Evolutionary conservation across 768 basidiomycete genomes (phyloP).

Genomic region (Tulasnella sp.): DNA sequence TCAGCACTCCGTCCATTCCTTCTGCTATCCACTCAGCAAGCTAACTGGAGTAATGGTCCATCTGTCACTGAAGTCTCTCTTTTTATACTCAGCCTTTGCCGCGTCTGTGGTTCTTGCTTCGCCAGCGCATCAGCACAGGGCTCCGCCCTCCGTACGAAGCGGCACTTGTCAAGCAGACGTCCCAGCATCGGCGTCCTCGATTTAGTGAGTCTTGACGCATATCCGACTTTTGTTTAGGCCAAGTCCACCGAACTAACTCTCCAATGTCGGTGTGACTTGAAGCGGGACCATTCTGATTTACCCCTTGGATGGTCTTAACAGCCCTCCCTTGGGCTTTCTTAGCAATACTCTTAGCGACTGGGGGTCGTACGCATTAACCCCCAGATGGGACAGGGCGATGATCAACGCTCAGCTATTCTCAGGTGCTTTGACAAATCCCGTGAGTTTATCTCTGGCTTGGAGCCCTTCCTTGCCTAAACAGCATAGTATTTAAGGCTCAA

Average conservation of each 20-base stretch:
- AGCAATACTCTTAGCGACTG: neutral
- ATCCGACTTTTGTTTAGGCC: too few relatives aligned
- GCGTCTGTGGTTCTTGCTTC: neutral
- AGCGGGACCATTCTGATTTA: neutral
- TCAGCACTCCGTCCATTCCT: too few relatives aligned
- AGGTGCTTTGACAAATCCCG: neutral
- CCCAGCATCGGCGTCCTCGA: too few relatives aligned
- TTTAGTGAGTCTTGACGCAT: neutral
- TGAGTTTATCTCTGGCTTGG: neutral
- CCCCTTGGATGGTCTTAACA: neutral
- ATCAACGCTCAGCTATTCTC: neutral
- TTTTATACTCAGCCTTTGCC: neutral
- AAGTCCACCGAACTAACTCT: neutral
- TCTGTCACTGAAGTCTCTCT: neutral
- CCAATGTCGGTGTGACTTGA: neutral
- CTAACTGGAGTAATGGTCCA: neutral
- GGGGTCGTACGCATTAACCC: neutral
- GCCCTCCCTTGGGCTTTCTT: neutral
- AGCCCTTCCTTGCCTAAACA: neutral
- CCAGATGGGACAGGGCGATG: neutral
- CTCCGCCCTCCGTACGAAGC: too few relatives aligned
- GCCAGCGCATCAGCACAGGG: neutral
- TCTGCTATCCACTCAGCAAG: neutral
- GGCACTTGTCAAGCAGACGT: too few relatives aligned
- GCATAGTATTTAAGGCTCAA: too few relatives aligned